A percentile compares a stretch with the other conserved stretches of the same genome.
Conservation (phyloP, 169 alveolate genomes). For the Plasmodium falciparum region DNA sequence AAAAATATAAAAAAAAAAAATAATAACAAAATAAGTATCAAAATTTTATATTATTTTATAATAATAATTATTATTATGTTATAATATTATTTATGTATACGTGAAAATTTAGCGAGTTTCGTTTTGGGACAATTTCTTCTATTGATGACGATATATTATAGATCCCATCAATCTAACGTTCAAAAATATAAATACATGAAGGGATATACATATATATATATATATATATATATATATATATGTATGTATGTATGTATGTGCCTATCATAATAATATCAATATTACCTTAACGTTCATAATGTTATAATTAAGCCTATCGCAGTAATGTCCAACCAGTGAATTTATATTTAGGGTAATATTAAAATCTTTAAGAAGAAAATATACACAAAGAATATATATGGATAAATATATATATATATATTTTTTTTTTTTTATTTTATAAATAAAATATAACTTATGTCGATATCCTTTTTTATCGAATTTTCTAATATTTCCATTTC, state of each 20-base stretch:
- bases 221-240: neutral
- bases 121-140: slow-evolving; percentile 27
- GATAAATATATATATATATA: neutral
- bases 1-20: no score
- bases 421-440: neutral
- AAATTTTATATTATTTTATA: neutral
- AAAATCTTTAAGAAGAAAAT: slow-evolving; percentile 16
- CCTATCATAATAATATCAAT: neutral
- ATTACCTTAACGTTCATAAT: slow-evolving; percentile 50
- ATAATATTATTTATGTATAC: slow-evolving; percentile 4
- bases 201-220: neutral
- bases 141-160: slow-evolving; percentile 21
- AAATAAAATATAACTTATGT: slow-evolving; percentile 21
- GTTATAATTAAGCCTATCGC: slow-evolving; percentile 31
- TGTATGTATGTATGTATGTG: slow-evolving; percentile 1
- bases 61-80: neutral
- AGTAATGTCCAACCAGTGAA: slow-evolving; percentile 42
- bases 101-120: slow-evolving; percentile 37
- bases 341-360: slow-evolving; percentile 54
- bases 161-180: slow-evolving; percentile 48
- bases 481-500: slow-evolving; percentile 8
- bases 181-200: neutral
- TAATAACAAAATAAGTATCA: neutral
- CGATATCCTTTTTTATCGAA: slow-evolving; percentile 18
- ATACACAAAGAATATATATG: neutral